These are phyloP conservation scores for Coemansia sp. DNA, from an alignment of 192 early-diverging fungal genomes.

Conservation along the genomic window DNA sequence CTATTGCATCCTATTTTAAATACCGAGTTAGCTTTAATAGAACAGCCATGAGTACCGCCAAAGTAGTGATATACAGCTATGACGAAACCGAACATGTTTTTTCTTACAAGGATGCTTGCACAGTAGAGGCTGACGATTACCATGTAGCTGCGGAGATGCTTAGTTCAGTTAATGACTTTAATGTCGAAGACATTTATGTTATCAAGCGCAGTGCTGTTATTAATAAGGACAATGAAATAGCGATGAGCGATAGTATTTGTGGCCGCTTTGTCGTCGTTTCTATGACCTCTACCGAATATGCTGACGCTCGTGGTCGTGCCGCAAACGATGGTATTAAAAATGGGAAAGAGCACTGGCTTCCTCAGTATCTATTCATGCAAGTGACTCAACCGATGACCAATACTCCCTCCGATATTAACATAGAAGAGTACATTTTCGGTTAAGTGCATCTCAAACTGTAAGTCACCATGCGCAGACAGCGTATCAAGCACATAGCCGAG, in stretches of 20 bases:
- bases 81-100: background rate
- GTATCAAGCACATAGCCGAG: too few relatives aligned
- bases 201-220: background rate
- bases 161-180: background rate
- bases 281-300: background rate
- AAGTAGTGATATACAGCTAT: background rate
- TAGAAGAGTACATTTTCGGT: too few relatives aligned
- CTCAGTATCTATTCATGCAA: background rate
- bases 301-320: background rate
- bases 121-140: background rate
- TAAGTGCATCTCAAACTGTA: too few relatives aligned
- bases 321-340: background rate
- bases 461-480: too few relatives aligned
- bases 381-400: background rate
- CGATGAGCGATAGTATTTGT: background rate
- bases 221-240: background rate
- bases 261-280: background rate
- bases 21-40: too few relatives aligned
- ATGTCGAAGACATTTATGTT: background rate
- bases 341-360: background rate
- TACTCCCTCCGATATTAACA: background rate
- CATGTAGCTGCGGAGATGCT: background rate
- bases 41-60: background rate
- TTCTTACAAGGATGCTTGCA: background rate
- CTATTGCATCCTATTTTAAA: background rate